Evolutionary conservation across 306 rosid genomes (phyloP).

Genomic region (Sesbania bispinosa): DNA sequence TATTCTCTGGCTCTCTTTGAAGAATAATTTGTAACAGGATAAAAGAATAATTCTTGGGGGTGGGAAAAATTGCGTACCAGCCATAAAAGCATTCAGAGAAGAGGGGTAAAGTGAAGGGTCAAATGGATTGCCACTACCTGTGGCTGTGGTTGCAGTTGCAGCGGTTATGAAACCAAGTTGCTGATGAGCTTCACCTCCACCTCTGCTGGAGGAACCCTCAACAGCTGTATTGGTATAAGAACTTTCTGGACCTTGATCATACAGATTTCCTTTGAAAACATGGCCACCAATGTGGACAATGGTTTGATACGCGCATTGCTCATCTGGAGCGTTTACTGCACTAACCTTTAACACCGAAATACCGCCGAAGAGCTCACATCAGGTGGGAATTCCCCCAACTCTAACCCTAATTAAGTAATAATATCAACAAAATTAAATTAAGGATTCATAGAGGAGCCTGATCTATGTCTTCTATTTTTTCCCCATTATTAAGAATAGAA

Average conservation of each 20-base stretch:
- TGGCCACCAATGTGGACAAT: constrained; percentile 92
- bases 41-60: constrained; percentile 49
- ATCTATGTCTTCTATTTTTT: background rate
- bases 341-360: constrained; percentile 82
- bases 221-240: constrained; percentile 29
- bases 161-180: constrained; percentile 37
- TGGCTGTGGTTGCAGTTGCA: too few relatives aligned
- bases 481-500: background rate
- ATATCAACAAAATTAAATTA: background rate
- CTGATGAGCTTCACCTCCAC: constrained; percentile 42
- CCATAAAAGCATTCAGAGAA: constrained; percentile 81
- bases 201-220: constrained; percentile 56
- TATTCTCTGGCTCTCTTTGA: background rate
- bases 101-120: constrained; percentile 79
- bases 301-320: constrained; percentile 86
- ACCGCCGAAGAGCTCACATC: constrained; percentile 79
- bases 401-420: constrained; percentile 67
- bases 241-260: constrained; percentile 70
- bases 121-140: constrained; percentile 33
- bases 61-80: constrained; percentile 97
- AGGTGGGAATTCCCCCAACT: constrained; percentile 68
- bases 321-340: constrained; percentile 70
- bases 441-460: background rate
- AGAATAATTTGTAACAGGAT: constrained; percentile 2
- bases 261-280: constrained; percentile 88